These are phyloP conservation scores for Tilletia indica DNA, from an alignment of 1,284 basidiomycete genomes.

Conservation along the genomic window DNA sequence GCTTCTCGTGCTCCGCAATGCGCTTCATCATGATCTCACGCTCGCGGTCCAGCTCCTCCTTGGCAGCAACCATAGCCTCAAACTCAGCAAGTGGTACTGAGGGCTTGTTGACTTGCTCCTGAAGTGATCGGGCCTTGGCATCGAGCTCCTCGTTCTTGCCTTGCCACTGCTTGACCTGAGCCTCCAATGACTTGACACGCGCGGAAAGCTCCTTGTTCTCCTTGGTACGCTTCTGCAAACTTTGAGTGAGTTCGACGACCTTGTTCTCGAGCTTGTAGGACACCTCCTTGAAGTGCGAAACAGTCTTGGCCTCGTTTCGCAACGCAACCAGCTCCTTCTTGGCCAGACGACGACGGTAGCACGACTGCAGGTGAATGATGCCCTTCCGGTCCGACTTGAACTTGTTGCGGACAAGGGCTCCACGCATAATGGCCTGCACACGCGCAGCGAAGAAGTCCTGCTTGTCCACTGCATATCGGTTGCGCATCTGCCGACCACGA, in stretches of 20 bases:
- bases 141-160: slow-evolving; percentile 87
- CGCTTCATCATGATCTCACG: slow-evolving; percentile 75
- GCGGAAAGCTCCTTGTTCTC: slow-evolving; percentile 85
- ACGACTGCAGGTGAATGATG: slow-evolving; percentile 85
- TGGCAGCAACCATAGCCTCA: slow-evolving; percentile 73
- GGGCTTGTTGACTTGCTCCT: slow-evolving; percentile 69
- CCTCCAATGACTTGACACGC: slow-evolving; percentile 75
- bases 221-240: slow-evolving; percentile 82
- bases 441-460: slow-evolving; percentile 69
- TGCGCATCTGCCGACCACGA: slow-evolving; percentile 76
- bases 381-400: slow-evolving; percentile 69
- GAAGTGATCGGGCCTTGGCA: slow-evolving; percentile 70
- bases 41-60: slow-evolving; percentile 76
- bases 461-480: slow-evolving; percentile 66
- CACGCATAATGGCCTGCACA: slow-evolving; percentile 83
- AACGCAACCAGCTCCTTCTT: slow-evolving; percentile 79
- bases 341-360: slow-evolving; percentile 83
- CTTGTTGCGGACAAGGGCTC: slow-evolving; percentile 67
- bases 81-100: slow-evolving; percentile 74
- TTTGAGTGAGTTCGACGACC: slow-evolving; percentile 96
- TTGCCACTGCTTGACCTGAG: slow-evolving; percentile 80
- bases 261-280: slow-evolving; percentile 98
- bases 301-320: slow-evolving; percentile 88
- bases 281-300: slow-evolving; percentile 97
- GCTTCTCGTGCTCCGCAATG: slow-evolving; percentile 77